phyloP scores from a whole-genome alignment of 2,329 filamentous ascomycete species.

The Fusarium sp. region DNA sequence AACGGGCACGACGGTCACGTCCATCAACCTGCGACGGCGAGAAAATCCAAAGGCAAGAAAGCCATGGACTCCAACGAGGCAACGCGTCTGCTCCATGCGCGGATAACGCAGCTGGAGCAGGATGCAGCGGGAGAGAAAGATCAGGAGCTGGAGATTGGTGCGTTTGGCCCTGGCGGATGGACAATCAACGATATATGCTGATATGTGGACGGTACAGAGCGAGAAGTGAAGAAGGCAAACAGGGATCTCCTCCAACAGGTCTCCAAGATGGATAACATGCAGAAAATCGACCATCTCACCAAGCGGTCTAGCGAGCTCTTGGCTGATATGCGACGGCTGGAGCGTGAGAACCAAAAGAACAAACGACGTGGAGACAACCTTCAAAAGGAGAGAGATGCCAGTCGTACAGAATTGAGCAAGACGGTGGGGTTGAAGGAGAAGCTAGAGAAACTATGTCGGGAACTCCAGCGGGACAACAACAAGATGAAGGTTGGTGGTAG shows the following conservation, averaged over 20 bases:
- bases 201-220: constrained; percentile 66
- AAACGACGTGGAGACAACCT: constrained; percentile 94
- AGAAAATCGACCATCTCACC: constrained; percentile 89
- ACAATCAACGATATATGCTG: constrained; percentile 36
- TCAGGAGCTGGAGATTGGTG: constrained; percentile 95
- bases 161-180: constrained; percentile 45
- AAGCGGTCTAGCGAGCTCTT: constrained; percentile 92
- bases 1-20: constrained; percentile 55
- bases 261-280: constrained; percentile 89
- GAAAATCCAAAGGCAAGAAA: constrained; percentile 89
- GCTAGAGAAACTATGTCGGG: constrained; percentile 92
- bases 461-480: constrained; percentile 96
- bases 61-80: constrained; percentile 85
- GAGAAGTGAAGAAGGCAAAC: constrained; percentile 93
- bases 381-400: constrained; percentile 95
- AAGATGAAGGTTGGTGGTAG: constrained; percentile 81
- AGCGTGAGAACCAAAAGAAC: constrained; percentile 93
- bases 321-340: constrained; percentile 93
- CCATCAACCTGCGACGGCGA: constrained; percentile 58
- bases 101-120: constrained; percentile 94
- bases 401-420: constrained; percentile 87
- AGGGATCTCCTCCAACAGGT: constrained; percentile 88
- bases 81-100: constrained; percentile 88
- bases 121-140: constrained; percentile 94
- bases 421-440: constrained; percentile 93